Base-by-base conservation (phyloP, 306 rosid species). In the Ceratonia siliqua region DNA sequence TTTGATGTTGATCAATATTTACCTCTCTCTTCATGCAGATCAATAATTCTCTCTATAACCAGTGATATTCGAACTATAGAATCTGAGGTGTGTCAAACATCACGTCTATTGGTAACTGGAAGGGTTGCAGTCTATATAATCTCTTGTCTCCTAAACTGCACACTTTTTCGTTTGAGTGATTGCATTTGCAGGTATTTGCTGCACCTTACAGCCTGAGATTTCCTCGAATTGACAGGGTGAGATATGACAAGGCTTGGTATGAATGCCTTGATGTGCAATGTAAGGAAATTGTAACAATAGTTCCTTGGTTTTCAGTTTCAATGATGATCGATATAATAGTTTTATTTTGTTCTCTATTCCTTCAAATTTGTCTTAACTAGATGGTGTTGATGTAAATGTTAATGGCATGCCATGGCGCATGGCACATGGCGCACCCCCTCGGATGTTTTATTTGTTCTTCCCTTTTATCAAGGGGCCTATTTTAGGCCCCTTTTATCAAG, bases 201-300 rank as follows among this genome's bases (percentile, higher is more conserved):
- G 95, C 94, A 76, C 98, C 98, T 18, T 94, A 88, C 83, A 81
- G 94, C 76, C 84, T 94, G 75, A 94, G 98, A 83, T 94, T 94
- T 85, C 98, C 98, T 46, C 92, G 98, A 46, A 88, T 94, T 85
- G 97, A 94, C 72, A 86, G 91, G 54, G 96, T 90, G 73, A 89
- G 96, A 84, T 85, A 89, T 72, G 98, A 91, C 85, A 94, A 94
- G 78, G 87, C 94, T 68, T 94, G 98, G 98, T 76, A 89, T 71
- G 98, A 94, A 83, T 94, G 98, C 85, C 96, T 94, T 41, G 94
- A 94, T 85, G 92, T 91, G 73, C 93, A 94, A 75, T 89, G 97
- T 94, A 81, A 87, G 94, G 73, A 62, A 72, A 74, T 62, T 18
- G 27, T 73, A 30, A 11, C 57, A 56, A 53, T n/a, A 33, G 76